Conservation (phyloP, 2,329 filamentous ascomycete genomes). For the Sordariomycetes sp. region DNA sequence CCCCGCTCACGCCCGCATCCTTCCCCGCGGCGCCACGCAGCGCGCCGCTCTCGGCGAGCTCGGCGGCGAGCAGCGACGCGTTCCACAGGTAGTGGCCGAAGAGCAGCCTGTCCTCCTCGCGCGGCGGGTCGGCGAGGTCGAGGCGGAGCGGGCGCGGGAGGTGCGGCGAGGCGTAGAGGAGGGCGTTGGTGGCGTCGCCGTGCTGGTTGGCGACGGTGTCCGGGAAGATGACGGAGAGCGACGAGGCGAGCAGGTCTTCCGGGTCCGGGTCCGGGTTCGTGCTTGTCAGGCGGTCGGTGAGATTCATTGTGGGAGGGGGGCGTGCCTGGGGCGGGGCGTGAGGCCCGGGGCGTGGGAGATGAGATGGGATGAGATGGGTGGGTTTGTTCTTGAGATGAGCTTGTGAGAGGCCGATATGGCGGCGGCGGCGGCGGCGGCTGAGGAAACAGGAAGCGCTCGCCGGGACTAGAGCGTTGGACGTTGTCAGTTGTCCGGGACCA, state of each 20-base stretch:
- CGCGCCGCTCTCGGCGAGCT: conserved; percentile 41
- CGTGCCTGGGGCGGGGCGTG: background rate
- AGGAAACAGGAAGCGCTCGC: too few relatives aligned
- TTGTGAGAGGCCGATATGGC: background rate
- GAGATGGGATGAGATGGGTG: background rate
- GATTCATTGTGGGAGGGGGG: background rate
- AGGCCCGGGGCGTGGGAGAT: background rate
- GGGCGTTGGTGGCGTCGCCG: conserved; percentile 46
- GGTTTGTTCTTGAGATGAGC: too few relatives aligned
- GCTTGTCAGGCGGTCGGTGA: background rate
- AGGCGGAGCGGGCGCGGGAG: conserved; percentile 33
- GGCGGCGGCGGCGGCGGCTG: too few relatives aligned
- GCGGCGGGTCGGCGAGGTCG: conserved; percentile 33
- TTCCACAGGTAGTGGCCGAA: conserved; percentile 72
- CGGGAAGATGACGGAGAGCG: conserved; percentile 53
- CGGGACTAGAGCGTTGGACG: too few relatives aligned
- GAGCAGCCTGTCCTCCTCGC: conserved; percentile 43
- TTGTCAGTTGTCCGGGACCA: too few relatives aligned
- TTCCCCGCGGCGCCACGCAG: conserved; percentile 13
- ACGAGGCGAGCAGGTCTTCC: conserved; percentile 3
- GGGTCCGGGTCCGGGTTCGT: background rate
- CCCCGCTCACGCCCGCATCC: background rate
- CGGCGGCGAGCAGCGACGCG: conserved; percentile 43
- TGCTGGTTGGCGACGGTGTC: conserved; percentile 58
- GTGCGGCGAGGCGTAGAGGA: conserved; percentile 47